phyloP scores from a whole-genome alignment of 2,329 filamentous ascomycete species.

The Cercospora nicotianae region DNA sequence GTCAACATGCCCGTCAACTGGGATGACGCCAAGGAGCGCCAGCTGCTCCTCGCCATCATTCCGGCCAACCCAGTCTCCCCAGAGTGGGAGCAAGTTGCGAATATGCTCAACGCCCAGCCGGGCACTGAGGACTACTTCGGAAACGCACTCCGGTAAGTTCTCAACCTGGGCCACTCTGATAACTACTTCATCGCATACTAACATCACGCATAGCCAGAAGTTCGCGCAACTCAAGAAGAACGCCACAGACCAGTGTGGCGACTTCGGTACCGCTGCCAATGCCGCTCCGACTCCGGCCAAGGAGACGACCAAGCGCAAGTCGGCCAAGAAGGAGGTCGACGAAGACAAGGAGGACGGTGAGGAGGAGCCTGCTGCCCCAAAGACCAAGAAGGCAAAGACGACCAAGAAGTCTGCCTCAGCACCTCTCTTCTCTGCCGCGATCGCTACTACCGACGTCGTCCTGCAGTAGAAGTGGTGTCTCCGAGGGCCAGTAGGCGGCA shows the following conservation, averaged over 20 bases:
- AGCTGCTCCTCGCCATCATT: conserved; percentile 19
- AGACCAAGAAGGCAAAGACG: no score
- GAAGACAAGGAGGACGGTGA: background rate
- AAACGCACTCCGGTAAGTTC: conserved; percentile 23
- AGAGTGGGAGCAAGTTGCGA: conserved; percentile 26
- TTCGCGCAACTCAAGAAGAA: background rate
- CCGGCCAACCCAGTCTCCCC: background rate
- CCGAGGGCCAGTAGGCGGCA: no score
- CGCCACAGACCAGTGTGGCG: background rate
- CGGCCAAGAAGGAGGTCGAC: background rate
- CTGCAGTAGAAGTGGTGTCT: no score
- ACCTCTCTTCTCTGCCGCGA: no score
- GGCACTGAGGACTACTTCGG: conserved; percentile 22
- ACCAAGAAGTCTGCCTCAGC: no score
- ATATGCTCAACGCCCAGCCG: conserved; percentile 14
- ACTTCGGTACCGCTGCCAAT: background rate
- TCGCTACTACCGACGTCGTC: no score
- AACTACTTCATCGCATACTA: background rate
- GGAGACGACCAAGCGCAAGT: background rate
- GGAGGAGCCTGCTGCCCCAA: background rate
- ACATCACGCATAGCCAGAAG: background rate
- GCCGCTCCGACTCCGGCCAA: background rate
- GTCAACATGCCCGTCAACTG: conserved; percentile 14
- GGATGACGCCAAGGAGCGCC: conserved; percentile 17
- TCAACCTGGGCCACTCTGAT: background rate